These are phyloP conservation scores for Penicillium taxi DNA, from an alignment of 495 filamentous ascomycete species.

Conservation along the genomic window DNA sequence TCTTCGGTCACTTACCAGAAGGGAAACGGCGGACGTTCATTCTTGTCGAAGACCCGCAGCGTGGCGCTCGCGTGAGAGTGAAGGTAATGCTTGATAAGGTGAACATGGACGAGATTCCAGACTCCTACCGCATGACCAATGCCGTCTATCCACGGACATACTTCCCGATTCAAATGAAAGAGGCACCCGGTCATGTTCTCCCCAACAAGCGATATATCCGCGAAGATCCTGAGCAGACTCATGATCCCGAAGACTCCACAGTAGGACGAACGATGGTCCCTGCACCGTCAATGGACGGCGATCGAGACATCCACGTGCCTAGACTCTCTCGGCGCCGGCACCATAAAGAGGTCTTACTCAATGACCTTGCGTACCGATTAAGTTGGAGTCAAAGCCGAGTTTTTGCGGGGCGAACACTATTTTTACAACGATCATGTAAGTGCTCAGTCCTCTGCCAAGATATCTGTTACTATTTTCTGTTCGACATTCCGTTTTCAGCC, in stretches of 20 bases:
- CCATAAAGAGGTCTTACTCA: conserved; percentile 74
- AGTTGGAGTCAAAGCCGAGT: conserved; percentile 88
- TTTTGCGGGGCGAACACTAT: conserved; percentile 75
- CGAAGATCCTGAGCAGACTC: conserved; percentile 47
- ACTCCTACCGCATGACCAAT: conserved; percentile 81
- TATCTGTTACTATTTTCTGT: conserved; percentile 5
- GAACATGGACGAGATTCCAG: conserved; percentile 87
- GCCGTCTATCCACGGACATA: conserved; percentile 86
- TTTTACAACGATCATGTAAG: conserved; percentile 89
- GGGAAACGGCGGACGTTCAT: conserved; percentile 93
- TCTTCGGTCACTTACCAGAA: conserved; percentile 81
- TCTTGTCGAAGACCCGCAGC: conserved; percentile 79
- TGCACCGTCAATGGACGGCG: conserved; percentile 69
- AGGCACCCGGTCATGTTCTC: conserved; percentile 55
- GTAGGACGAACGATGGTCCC: conserved; percentile 53
- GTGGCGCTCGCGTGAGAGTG: conserved; percentile 70
- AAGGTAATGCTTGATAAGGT: conserved; percentile 81
- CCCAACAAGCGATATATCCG: conserved; percentile 60
- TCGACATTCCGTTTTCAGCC: not conserved
- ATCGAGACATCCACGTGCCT: conserved; percentile 65
- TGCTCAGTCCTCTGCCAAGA: conserved; percentile 24
- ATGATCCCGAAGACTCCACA: conserved; percentile 45
- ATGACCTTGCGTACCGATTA: conserved; percentile 91
- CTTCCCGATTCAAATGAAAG: conserved; percentile 80
- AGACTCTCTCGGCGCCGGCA: conserved; percentile 56